A percentile compares a stretch with the other conserved stretches of the same genome.
phyloP scores from a whole-genome alignment of 257 asterid species.

The Orobanche coerulescens region DNA sequence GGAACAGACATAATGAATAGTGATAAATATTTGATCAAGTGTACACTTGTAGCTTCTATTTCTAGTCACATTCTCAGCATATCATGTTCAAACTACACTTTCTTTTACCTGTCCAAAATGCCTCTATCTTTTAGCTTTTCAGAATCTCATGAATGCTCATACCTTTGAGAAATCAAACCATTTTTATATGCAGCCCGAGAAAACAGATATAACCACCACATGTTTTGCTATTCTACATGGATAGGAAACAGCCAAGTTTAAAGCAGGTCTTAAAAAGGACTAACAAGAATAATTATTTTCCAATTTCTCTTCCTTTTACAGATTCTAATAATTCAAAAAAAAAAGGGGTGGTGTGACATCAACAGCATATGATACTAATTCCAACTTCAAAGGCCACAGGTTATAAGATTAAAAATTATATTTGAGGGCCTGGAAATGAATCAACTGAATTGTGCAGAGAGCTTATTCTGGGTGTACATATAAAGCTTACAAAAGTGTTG shows the following conservation, averaged over 20 bases:
- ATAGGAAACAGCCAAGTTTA: not conserved
- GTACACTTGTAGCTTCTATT: conserved; percentile 6
- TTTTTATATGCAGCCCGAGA: not conserved
- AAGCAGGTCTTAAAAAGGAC: not conserved
- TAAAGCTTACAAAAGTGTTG: not conserved
- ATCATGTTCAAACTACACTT: not conserved
- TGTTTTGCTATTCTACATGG: not conserved
- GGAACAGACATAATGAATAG: not conserved
- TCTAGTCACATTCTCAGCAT: not conserved
- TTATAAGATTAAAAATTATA: not conserved
- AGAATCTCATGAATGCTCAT: conserved; percentile 1
- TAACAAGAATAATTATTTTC: not conserved
- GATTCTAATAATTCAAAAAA: not conserved
- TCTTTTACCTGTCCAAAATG: not conserved
- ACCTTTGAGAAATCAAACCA: not conserved
- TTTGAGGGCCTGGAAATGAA: conserved; percentile 12
- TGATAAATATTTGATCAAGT: not conserved
- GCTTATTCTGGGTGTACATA: not conserved
- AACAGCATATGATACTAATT: not conserved
- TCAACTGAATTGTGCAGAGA: not conserved
- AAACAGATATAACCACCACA: conserved; percentile 4
- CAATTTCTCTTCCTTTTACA: not conserved
- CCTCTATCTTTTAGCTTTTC: not conserved
- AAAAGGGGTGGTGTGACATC: not conserved
- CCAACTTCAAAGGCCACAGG: not conserved